Evolutionary conservation across 2,329 filamentous ascomycete species (phyloP).

Genomic region (Colletotrichum sp.): DNA sequence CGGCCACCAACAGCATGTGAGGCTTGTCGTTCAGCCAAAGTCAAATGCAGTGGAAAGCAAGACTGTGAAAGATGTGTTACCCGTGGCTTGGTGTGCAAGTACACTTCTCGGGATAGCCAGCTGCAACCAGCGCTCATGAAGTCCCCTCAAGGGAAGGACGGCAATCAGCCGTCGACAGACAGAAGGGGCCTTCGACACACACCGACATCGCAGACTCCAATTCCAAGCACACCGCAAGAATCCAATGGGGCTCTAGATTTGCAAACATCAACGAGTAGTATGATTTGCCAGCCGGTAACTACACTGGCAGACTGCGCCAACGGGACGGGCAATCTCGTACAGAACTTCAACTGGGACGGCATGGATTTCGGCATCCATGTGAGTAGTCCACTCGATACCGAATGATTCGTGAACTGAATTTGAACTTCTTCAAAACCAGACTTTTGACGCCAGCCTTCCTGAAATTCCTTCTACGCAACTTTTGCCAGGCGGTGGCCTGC

Average conservation of each 20-base stretch:
- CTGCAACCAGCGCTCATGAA: neutral
- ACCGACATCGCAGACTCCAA: neutral
- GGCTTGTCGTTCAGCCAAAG: neutral
- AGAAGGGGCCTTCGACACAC: neutral
- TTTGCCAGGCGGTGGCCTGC: neutral
- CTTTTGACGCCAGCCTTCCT: neutral
- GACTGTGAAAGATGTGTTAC: neutral
- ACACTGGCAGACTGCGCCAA: neutral
- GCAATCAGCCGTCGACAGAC: neutral
- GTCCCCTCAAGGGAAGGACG: neutral
- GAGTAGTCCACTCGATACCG: neutral
- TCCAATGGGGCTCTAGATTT: neutral
- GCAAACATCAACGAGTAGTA: neutral
- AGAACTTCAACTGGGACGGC: neutral
- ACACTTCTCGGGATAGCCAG: neutral
- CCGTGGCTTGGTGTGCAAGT: neutral
- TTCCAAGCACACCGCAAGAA: neutral
- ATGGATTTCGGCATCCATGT: neutral
- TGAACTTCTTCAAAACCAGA: neutral
- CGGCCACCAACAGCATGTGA: neutral
- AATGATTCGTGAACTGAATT: neutral
- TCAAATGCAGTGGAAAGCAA: neutral
- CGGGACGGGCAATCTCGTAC: neutral
- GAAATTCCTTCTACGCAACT: neutral
- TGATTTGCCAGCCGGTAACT: neutral